phyloP scores from a whole-genome alignment of 169 alveolate species.

The Plasmodium cynomolgi region DNA sequence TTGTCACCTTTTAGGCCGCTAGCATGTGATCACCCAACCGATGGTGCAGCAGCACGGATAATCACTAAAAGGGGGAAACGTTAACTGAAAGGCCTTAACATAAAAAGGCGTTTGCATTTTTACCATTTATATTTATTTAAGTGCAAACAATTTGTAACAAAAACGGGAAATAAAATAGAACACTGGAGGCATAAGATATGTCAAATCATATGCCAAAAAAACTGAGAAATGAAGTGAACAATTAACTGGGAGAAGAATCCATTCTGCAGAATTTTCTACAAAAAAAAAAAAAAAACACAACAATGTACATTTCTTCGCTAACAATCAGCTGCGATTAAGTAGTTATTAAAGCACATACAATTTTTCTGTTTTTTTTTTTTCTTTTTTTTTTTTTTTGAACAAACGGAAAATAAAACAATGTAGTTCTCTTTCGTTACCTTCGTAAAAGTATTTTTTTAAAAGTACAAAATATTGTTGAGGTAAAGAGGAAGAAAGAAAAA shows the following conservation, averaged over 20 bases:
- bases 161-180: not conserved
- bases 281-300: not conserved
- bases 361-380: not conserved
- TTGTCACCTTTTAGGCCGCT: not conserved
- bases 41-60: not conserved
- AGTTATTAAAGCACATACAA: not conserved
- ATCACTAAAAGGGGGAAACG: not conserved
- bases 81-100: not conserved
- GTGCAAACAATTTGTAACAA: not conserved
- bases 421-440: not conserved
- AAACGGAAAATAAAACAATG: not conserved
- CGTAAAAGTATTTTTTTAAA: not conserved
- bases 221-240: not conserved
- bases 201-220: not conserved
- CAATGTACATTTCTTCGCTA: not conserved
- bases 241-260: not conserved
- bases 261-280: not conserved
- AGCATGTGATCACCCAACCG: not conserved
- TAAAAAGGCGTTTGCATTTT: not conserved
- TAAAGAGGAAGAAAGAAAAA: not conserved
- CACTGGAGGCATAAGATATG: not conserved
- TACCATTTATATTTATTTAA: not conserved
- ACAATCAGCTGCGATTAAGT: not conserved
- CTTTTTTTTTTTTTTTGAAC: not conserved
- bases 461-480: not conserved